Evolutionary conservation across 768 basidiomycete genomes (phyloP).

Genomic region (Dendrothele bispora): DNA sequence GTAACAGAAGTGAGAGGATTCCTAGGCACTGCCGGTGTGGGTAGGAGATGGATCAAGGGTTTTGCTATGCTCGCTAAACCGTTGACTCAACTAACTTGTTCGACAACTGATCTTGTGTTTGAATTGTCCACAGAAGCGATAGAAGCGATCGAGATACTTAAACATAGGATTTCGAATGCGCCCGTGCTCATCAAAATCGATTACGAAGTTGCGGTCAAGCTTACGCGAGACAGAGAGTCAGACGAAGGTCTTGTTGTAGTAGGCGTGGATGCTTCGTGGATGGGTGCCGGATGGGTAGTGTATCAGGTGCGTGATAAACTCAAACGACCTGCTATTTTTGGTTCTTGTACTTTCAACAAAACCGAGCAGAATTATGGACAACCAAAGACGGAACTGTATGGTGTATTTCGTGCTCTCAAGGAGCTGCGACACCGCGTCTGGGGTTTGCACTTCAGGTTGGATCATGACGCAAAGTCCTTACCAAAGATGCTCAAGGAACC

Average conservation of each 20-base stretch:
- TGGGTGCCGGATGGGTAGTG: conserved; percentile 33
- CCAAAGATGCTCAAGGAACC: conserved; percentile 35
- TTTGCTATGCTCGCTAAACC: conserved; percentile 23
- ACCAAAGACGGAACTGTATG: conserved; percentile 37
- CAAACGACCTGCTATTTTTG: conserved; percentile 24
- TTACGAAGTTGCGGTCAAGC: conserved; percentile 17
- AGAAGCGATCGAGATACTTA: conserved; percentile 20
- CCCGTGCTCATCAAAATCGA: conserved; percentile 32
- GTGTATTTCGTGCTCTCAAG: conserved; percentile 29
- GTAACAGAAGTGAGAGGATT: conserved; percentile 21
- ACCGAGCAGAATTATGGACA: conserved; percentile 31
- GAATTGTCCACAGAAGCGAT: no score
- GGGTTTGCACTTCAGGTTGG: conserved; percentile 29
- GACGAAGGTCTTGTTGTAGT: conserved; percentile 27
- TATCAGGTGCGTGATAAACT: conserved; percentile 25
- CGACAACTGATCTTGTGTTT: no score
- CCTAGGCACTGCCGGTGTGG: conserved; percentile 20
- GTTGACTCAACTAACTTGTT: conserved; percentile 18
- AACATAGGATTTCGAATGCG: conserved; percentile 13
- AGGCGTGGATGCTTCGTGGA: conserved; percentile 30
- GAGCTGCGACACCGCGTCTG: conserved; percentile 25
- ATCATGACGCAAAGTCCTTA: conserved; percentile 35
- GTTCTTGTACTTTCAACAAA: conserved; percentile 32
- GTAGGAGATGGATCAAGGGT: conserved; percentile 19
- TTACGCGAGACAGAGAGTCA: conserved; percentile 1